Percentiles rank a stretch among this genome's conserved stretches.
phyloP scores from a whole-genome alignment of 371 early-diverging fungal species.

The Mortierella sp. region DNA sequence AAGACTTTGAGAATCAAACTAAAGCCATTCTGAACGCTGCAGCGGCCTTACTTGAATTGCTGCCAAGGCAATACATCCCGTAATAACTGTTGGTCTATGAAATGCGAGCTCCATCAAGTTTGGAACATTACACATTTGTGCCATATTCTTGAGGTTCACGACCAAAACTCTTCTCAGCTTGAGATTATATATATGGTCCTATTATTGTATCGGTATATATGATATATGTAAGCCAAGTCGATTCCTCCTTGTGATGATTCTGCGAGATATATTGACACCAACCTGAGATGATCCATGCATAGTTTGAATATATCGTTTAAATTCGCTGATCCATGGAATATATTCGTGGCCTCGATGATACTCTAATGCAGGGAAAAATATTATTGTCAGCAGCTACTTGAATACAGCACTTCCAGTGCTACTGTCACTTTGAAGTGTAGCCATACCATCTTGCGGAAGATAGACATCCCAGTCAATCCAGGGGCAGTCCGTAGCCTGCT shows the following conservation, averaged over 20 bases:
- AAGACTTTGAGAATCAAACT: not conserved
- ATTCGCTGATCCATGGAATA: constrained; percentile 41
- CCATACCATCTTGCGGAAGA: constrained; percentile 39
- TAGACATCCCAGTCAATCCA: constrained; percentile 50
- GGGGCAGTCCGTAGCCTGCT: constrained; percentile 25
- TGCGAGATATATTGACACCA: not conserved
- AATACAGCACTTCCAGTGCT: not conserved
- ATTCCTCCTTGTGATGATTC: not conserved
- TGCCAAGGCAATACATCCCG: constrained; percentile 44
- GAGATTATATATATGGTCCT: constrained; percentile 12
- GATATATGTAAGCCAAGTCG: not conserved
- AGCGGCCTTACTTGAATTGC: constrained; percentile 32
- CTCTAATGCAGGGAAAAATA: constrained; percentile 6
- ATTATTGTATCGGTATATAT: not conserved
- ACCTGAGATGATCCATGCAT: constrained; percentile 27
- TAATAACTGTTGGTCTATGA: constrained; percentile 24
- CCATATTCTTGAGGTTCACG: constrained; percentile 36
- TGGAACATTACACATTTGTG: constrained; percentile 25
- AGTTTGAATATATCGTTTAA: constrained; percentile 21
- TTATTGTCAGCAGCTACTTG: not conserved
- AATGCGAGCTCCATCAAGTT: constrained; percentile 22
- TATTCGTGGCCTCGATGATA: constrained; percentile 35
- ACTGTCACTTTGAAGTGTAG: not conserved
- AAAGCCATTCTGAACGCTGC: no score
- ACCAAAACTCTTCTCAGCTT: constrained; percentile 24